Base-by-base conservation (phyloP, 2,329 filamentous ascomycete genomes). In the Lasiodiplodia hormozganensis region DNA sequence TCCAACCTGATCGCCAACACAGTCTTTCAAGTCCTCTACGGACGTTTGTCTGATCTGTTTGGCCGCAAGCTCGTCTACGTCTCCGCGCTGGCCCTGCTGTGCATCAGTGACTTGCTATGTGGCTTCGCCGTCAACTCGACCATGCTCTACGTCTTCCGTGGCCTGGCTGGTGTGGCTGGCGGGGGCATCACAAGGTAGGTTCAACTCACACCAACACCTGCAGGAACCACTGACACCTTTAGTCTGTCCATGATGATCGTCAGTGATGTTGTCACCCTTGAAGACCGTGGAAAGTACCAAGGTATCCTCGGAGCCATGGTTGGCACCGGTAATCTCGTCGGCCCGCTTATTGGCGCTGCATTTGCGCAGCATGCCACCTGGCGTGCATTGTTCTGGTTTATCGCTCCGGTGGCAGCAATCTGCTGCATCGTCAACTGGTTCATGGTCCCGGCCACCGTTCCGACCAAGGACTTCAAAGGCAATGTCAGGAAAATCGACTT, bases 1-100 rank as follows among this genome's bases (percentile, higher is more conserved):
- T 83, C 84, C 10, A 82, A 82, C 3, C 75, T 88, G 54, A 84
- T 88, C 56, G 85, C 85, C 36, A 87, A 86, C 69, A 90, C 89
- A 0, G 85, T 86, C 40, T 90, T 90, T 71, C 88, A 89, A 71
- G 87, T 90, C 69, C 81, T 91, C 0, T 90, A 90, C 74, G 88
- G 88, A 23, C 83, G 87, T 2, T 72, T 89, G 3, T 89, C 87
- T 0, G 87, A 90, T 75, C 85, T 89, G 0, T 84, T 89, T 62
- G 87, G 87, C 23, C 83, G 88, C 21, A 90, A 90, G 74, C 81
- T 83, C 8, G 82, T 90, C 7, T 86, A 87, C 64, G 74, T 90
- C 2, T 81, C 80, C 1, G 85, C 86, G 1, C 76, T 89, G 8
- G 79, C 80, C 0, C 75, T 89, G 14, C 78, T 91, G 5, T 81